These are phyloP conservation scores for Chlorophyllum brunneum DNA, from an alignment of 768 basidiomycete genomes.

Conservation along the genomic window DNA sequence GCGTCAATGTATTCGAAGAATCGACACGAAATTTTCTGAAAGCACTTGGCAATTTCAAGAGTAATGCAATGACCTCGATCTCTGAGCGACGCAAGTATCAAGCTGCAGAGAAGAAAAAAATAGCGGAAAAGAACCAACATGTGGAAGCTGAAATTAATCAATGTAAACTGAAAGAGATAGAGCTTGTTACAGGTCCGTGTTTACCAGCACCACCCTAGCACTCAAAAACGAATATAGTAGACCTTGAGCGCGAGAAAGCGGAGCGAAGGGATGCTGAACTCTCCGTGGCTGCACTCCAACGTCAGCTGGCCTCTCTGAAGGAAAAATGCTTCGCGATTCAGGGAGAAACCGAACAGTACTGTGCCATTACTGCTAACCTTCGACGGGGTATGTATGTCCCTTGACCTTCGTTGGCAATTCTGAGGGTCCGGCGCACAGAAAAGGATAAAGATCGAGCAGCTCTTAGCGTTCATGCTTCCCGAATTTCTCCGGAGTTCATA, in stretches of 20 bases:
- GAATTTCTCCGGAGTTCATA: slow-evolving; percentile 50
- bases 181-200: slow-evolving; percentile 68
- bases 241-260: slow-evolving; percentile 64
- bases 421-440: slow-evolving; percentile 36
- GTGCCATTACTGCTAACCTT: slow-evolving; percentile 55
- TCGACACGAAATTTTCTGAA: slow-evolving; percentile 71
- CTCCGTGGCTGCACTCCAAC: slow-evolving; percentile 53
- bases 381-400: slow-evolving; percentile 47
- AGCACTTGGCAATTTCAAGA: slow-evolving; percentile 69
- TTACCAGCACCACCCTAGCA: not conserved
- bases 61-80: slow-evolving; percentile 66
- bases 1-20: slow-evolving; percentile 54
- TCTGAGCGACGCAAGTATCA: slow-evolving; percentile 63
- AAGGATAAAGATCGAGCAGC: slow-evolving; percentile 61
- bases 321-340: slow-evolving; percentile 59
- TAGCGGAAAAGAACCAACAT: slow-evolving; percentile 56
- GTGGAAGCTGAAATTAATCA: slow-evolving; percentile 68
- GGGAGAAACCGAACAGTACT: slow-evolving; percentile 70
- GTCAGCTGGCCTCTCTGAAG: slow-evolving; percentile 60
- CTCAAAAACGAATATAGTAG: too few relatives aligned
- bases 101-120: slow-evolving; percentile 55
- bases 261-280: slow-evolving; percentile 70
- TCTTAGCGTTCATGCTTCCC: slow-evolving; percentile 49
- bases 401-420: not conserved
- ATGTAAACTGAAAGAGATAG: slow-evolving; percentile 77